Evolutionary conservation across 1,284 basidiomycete species (phyloP).

Genomic region (Hemileia vastatrix): DNA sequence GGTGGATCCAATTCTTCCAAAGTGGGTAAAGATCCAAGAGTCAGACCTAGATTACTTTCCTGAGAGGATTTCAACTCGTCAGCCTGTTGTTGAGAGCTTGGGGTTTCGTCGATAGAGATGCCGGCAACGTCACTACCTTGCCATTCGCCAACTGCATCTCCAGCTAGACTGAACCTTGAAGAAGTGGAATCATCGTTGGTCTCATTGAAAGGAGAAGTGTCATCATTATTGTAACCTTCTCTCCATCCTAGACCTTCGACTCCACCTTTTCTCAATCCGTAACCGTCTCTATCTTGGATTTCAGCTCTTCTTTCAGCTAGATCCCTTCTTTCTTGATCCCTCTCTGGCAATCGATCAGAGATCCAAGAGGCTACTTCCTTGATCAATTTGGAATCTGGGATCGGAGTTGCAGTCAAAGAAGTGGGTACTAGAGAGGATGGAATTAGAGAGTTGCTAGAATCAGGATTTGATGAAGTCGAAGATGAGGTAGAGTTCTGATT

Average conservation of each 20-base stretch:
- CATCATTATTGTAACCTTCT: not conserved
- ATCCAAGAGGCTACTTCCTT: constrained; percentile 37
- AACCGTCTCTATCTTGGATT: constrained; percentile 23
- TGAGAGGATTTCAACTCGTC: not conserved
- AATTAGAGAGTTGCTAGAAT: constrained; percentile 20
- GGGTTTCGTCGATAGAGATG: not conserved
- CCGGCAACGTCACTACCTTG: not conserved
- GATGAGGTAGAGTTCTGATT: not conserved
- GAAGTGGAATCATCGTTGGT: not conserved
- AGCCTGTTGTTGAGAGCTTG: not conserved
- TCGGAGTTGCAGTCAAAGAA: constrained; percentile 18
- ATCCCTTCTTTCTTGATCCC: constrained; percentile 31
- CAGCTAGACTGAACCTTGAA: not conserved
- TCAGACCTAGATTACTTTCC: not conserved
- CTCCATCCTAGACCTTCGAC: not conserved
- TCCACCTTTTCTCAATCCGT: constrained; percentile 14
- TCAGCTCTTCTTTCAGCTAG: constrained; percentile 27
- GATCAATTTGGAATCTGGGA: constrained; percentile 24
- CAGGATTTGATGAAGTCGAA: constrained; percentile 1
- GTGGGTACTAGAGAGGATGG: constrained; percentile 8
- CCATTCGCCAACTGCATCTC: not conserved
- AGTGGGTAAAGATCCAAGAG: not conserved
- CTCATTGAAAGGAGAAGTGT: too few relatives aligned
- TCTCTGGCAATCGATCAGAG: constrained; percentile 35
- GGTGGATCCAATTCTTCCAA: not conserved